A percentile compares a stretch with the other conserved stretches of the same genome.
Conservation (phyloP, 306 rosid genomes). For the Prunus davidiana region DNA sequence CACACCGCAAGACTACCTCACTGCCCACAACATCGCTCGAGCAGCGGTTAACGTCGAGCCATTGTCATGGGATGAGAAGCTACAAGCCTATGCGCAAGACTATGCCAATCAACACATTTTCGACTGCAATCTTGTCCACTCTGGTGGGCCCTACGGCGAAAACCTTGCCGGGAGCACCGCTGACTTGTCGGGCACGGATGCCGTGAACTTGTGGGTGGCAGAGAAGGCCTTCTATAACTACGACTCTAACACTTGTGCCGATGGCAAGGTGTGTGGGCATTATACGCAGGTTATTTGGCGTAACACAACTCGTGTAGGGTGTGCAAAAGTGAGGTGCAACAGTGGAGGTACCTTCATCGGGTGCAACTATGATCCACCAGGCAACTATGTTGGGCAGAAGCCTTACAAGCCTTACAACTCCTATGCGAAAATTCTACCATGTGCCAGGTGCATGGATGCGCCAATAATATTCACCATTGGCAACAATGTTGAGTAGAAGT, state of each 20-base stretch:
- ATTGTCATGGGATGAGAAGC: constrained; percentile 19
- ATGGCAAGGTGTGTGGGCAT: constrained; percentile 29
- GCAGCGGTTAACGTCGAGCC: constrained; percentile 27
- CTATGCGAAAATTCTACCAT: too few species aligned
- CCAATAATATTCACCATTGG: too few species aligned
- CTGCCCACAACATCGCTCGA: constrained; percentile 37
- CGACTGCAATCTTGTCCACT: constrained; percentile 18
- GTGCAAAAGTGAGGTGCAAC: constrained; percentile 26
- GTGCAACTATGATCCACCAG: constrained; percentile 63
- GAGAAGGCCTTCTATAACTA: constrained; percentile 40
- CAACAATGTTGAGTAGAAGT: too few species aligned
- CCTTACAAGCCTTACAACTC: constrained; percentile 36
- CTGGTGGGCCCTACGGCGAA: constrained; percentile 19
- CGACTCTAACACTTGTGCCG: constrained; percentile 23
- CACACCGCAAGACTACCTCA: constrained; percentile 30
- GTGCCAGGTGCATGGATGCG: too few species aligned
- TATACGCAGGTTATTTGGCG: constrained; percentile 41
- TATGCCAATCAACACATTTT: constrained; percentile 5
- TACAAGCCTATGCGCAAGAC: constrained; percentile 20
- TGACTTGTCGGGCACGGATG: constrained; percentile 4
- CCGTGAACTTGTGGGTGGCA: constrained; percentile 35
- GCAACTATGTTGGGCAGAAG: constrained; percentile 34
- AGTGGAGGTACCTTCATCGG: constrained; percentile 41
- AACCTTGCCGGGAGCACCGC: constrained; percentile 30
- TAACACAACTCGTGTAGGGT: constrained; percentile 6